phyloP scores from a whole-genome alignment of 176 grass and related monocot species.

The Paspalum notatum region DNA sequence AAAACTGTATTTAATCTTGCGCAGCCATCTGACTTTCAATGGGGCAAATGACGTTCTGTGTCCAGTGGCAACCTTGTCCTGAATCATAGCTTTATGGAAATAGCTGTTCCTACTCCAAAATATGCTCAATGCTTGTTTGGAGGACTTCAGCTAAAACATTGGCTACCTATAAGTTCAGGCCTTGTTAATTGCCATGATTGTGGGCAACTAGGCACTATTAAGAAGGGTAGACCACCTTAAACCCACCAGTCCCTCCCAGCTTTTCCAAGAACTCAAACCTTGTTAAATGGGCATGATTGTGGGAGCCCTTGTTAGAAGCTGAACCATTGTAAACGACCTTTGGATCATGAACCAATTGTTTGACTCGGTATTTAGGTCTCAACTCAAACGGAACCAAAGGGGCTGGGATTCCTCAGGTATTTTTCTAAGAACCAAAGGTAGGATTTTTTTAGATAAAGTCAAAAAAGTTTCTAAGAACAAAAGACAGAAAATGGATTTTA shows the following conservation, averaged over 20 bases:
- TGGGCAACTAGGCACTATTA: conserved; percentile 7
- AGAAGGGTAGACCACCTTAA: conserved; percentile 17
- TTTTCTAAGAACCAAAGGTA: conserved; percentile 33
- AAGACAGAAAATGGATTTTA: conserved; percentile 42
- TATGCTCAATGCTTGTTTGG: background rate
- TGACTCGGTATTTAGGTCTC: conserved; percentile 21
- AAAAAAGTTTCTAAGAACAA: conserved; percentile 16
- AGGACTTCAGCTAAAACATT: background rate
- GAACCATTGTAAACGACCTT: conserved; percentile 33
- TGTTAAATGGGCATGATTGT: no score
- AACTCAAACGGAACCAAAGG: conserved; percentile 12
- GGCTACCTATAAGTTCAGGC: conserved; percentile 11
- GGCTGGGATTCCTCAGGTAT: conserved; percentile 28
- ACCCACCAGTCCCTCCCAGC: conserved; percentile 1
- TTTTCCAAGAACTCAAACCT: conserved; percentile 12
- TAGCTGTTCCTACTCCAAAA: background rate
- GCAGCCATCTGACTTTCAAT: conserved; percentile 20
- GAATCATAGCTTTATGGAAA: conserved; percentile 6
- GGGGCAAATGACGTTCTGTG: conserved; percentile 15
- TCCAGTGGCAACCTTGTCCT: background rate
- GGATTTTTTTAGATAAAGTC: background rate
- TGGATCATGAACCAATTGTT: conserved; percentile 37
- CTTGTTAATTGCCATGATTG: background rate
- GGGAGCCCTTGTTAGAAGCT: background rate
- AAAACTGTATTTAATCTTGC: background rate